A percentile compares a stretch with the other conserved stretches of the same genome.
Evolutionary conservation across 2,329 filamentous ascomycete species (phyloP).

Genomic region (Pestalotiopsis fici): DNA sequence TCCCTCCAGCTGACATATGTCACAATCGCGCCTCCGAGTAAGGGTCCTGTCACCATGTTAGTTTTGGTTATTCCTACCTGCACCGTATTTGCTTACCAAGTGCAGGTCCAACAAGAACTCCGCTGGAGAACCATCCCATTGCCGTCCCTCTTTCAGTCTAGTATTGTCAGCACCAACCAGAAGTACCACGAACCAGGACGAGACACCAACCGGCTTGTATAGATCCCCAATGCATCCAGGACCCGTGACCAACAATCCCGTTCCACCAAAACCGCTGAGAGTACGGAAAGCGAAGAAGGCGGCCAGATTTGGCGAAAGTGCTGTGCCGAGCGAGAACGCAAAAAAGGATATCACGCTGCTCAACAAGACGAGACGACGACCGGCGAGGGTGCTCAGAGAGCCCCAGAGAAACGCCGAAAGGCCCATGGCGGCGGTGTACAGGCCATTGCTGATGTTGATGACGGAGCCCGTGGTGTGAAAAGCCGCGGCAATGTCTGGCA

Average conservation of each 20-base stretch:
- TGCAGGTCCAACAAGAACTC: constrained; percentile 53
- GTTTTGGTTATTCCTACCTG: neutral
- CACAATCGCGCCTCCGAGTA: constrained; percentile 30
- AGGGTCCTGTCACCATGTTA: constrained; percentile 47
- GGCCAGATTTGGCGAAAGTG: constrained; percentile 64
- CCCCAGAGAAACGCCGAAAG: constrained; percentile 67
- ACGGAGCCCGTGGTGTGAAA: constrained; percentile 61
- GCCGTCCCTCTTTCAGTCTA: neutral
- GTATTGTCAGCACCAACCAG: neutral
- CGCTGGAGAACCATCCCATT: constrained; percentile 24
- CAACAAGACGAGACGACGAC: constrained; percentile 46
- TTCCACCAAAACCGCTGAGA: constrained; percentile 70
- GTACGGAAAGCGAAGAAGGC: constrained; percentile 70
- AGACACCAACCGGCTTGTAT: constrained; percentile 2
- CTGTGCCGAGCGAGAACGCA: constrained; percentile 65
- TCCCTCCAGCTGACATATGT: constrained; percentile 28
- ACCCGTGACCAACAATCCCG: constrained; percentile 67
- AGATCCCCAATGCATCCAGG: constrained; percentile 58
- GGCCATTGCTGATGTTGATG: constrained; percentile 68
- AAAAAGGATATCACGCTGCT: constrained; percentile 53
- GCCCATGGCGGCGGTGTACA: constrained; percentile 74
- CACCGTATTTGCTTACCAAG: neutral
- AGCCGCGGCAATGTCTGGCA: constrained; percentile 64
- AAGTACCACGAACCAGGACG: neutral
- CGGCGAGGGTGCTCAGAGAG: constrained; percentile 61